Conservation (phyloP, 495 filamentous ascomycete genomes). For the Annulohypoxylon nitens region DNA sequence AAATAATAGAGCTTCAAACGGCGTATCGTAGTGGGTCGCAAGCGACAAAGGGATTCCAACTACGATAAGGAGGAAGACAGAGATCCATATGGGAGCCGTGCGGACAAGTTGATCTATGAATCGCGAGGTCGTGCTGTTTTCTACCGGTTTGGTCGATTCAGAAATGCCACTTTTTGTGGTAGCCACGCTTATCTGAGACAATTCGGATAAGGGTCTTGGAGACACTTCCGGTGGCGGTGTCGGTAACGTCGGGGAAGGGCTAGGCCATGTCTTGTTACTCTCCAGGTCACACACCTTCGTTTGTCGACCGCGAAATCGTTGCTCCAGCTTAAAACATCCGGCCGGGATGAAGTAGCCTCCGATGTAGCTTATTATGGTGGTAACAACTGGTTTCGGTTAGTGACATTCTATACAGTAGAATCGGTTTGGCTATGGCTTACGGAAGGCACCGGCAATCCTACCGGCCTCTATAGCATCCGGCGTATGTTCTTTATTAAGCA, state of each 20-base stretch:
- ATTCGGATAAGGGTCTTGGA: constrained; percentile 19
- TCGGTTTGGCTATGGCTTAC: constrained; percentile 42
- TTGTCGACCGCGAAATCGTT: constrained; percentile 35
- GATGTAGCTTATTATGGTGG: constrained; percentile 39
- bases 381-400: constrained; percentile 42
- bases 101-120: constrained; percentile 42
- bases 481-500: constrained; percentile 58
- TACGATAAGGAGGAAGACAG: constrained; percentile 32
- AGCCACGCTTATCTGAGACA: constrained; percentile 42
- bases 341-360: constrained; percentile 32
- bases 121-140: constrained; percentile 5
- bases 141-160: constrained; percentile 4
- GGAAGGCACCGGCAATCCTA: constrained; percentile 55
- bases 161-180: constrained; percentile 23
- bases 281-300: constrained; percentile 36
- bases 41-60: constrained; percentile 48
- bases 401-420: not conserved
- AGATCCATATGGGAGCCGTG: constrained; percentile 48
- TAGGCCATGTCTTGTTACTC: constrained; percentile 44
- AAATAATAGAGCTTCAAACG: constrained; percentile 55
- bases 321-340: constrained; percentile 43
- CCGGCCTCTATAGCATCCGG: constrained; percentile 50
- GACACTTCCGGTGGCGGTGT: constrained; percentile 27
- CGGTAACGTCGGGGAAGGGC: constrained; percentile 47
- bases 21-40: constrained; percentile 38